phyloP scores from a whole-genome alignment of 768 basidiomycete species.

The Hypholoma sublateritium region DNA sequence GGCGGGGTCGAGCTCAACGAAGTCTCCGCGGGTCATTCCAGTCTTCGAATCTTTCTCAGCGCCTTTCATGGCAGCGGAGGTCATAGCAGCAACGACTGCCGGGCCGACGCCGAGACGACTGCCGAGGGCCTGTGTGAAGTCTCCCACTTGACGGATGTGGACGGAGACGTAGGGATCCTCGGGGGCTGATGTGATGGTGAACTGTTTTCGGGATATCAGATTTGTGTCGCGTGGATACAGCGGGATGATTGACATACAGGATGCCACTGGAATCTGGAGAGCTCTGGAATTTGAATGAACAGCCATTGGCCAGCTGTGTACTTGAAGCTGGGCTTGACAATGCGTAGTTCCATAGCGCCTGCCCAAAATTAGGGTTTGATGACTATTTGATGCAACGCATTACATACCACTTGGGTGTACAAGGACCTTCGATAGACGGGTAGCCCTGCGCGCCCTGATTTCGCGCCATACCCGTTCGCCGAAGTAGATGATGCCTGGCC shows the following conservation, averaged over 20 bases:
- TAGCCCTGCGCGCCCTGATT: constrained; percentile 75
- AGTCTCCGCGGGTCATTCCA: constrained; percentile 66
- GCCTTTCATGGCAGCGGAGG: constrained; percentile 76
- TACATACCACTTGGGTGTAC: constrained; percentile 82
- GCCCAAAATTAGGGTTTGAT: constrained; percentile 6
- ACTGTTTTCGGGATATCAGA: constrained; percentile 40
- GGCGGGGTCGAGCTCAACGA: constrained; percentile 70
- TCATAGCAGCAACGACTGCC: constrained; percentile 74
- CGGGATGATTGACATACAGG: constrained; percentile 62
- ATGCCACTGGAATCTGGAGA: constrained; percentile 89
- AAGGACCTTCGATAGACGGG: constrained; percentile 80
- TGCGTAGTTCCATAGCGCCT: constrained; percentile 93
- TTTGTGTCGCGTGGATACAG: background rate
- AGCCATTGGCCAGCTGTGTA: constrained; percentile 93
- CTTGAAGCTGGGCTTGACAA: constrained; percentile 88
- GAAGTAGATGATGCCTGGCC: constrained; percentile 90
- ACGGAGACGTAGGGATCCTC: constrained; percentile 91
- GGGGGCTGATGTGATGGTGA: constrained; percentile 93
- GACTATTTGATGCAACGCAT: background rate
- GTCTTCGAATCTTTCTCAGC: constrained; percentile 57
- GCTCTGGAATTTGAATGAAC: constrained; percentile 84
- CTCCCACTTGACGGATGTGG: constrained; percentile 93
- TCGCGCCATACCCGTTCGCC: constrained; percentile 85
- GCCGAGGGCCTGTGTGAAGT: constrained; percentile 82
- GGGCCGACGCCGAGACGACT: constrained; percentile 84